Base-by-base conservation (phyloP, 202 grass and related monocot genomes). In the Hordeum pubiflorum region DNA sequence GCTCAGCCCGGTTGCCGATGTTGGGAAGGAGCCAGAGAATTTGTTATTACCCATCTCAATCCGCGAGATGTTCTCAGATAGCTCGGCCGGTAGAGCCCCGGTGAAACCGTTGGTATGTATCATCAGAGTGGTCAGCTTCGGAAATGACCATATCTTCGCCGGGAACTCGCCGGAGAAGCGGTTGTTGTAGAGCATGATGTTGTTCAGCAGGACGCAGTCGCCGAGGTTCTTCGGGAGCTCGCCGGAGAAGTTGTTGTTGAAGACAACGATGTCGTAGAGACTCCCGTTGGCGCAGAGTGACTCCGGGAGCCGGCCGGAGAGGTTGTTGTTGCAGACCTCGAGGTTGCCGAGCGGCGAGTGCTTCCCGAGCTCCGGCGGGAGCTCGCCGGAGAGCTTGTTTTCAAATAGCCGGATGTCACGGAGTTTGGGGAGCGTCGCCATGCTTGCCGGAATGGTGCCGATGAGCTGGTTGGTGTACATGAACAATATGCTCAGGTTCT, bases 61-160 rank as follows among this genome's bases (percentile, higher is more conserved):
- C 7, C 82, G 68, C 2, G 58, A 18, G 0, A 94, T 82, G 38
- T 86, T 88, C 3, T 0, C 0, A 0, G 86, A 80, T 10, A 98
- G 62, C 6, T 18, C 27, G 11, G 80, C 18, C 0, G 92, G 90
- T 2, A 95, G 79, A 8, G 1, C 52, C 44, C 95, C 92, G 29
- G 76, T 74, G 79, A 98, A 98, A 64, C 48, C 61, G 41, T 98
- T 98, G 82, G 91, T 74, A 4, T 94, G 72, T 74, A 98, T 91
- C 82, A 87, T 32, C 73, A 97, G 78, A 4, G 3, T 26, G 15
- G 58, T 86, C 44, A 97, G 33, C 63, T 62, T 50, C 2, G 31
- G 2, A 15, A 87, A 83, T 10, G 78, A 86, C 94, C 94, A 97
- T 13, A 92, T 82, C 61, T 71, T 82, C 11, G 5, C 64, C 22